A percentile compares a stretch with the other conserved stretches of the same genome.
These are phyloP conservation scores for Lentithecium fluviatile DNA, from an alignment of 495 filamentous ascomycete species.

Conservation along the genomic window DNA sequence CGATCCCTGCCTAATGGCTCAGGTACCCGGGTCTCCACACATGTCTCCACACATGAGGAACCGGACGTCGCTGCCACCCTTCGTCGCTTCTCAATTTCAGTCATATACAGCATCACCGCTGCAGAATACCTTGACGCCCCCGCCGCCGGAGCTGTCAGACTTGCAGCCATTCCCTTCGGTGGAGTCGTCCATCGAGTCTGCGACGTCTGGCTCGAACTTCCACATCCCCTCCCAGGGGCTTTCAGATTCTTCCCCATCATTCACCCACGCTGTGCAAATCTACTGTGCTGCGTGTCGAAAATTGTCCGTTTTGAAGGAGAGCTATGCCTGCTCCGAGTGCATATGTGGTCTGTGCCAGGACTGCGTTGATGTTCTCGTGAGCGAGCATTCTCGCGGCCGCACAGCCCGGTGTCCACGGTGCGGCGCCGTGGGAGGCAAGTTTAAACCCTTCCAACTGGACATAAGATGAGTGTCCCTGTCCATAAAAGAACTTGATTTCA, in stretches of 20 bases:
- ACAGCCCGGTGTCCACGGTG: slow-evolving; percentile 65
- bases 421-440: slow-evolving; percentile 63
- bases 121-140: slow-evolving; percentile 79
- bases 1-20: slow-evolving; percentile 7
- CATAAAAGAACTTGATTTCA: neutral
- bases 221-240: slow-evolving; percentile 56
- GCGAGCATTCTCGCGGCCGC: slow-evolving; percentile 48
- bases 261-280: slow-evolving; percentile 69
- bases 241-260: slow-evolving; percentile 52
- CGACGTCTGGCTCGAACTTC: slow-evolving; percentile 61
- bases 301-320: slow-evolving; percentile 69
- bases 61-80: slow-evolving; percentile 76
- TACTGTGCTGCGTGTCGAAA: slow-evolving; percentile 83
- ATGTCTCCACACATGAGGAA: slow-evolving; percentile 61
- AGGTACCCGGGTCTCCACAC: slow-evolving; percentile 62
- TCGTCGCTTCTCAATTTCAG: slow-evolving; percentile 59
- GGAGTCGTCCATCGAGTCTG: slow-evolving; percentile 64
- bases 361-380: slow-evolving; percentile 76
- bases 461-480: slow-evolving; percentile 49
- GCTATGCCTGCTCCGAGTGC: slow-evolving; percentile 90
- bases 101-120: slow-evolving; percentile 83
- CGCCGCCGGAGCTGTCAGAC: slow-evolving; percentile 58
- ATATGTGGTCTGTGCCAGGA: slow-evolving; percentile 86
- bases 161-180: slow-evolving; percentile 80
- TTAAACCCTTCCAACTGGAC: slow-evolving; percentile 67